Percentiles rank a stretch among this genome's conserved stretches.
These are phyloP conservation scores for Coniochaeta sp. DNA, from an alignment of 2,329 filamentous ascomycete species.

Conservation along the genomic window DNA sequence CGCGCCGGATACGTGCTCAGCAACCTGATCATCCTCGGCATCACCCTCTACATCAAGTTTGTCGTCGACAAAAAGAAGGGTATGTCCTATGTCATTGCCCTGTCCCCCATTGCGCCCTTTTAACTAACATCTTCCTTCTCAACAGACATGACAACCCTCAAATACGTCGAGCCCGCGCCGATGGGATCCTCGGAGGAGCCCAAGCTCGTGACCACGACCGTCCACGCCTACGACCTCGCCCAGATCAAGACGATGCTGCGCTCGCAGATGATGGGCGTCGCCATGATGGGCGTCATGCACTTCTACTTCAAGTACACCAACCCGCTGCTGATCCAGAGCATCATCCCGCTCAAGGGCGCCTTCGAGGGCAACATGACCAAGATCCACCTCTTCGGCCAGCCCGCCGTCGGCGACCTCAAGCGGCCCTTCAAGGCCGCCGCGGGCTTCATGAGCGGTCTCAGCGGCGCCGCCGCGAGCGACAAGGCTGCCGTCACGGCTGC, in stretches of 20 bases:
- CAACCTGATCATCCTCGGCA: slow-evolving; percentile 73
- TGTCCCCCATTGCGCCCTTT: no score
- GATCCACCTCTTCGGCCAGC: slow-evolving; percentile 84
- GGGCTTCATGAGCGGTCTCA: slow-evolving; percentile 76
- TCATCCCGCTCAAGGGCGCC: slow-evolving; percentile 93
- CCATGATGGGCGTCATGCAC: slow-evolving; percentile 99
- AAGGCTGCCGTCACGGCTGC: slow-evolving; percentile 79
- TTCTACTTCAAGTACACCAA: slow-evolving; percentile 99
- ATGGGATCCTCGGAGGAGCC: slow-evolving; percentile 92
- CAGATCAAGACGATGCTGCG: slow-evolving; percentile 85
- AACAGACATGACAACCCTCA: slow-evolving; percentile 92
- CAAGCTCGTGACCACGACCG: slow-evolving; percentile 93
- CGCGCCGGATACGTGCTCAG: slow-evolving; percentile 49
- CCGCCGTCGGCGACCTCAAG: slow-evolving; percentile 85
- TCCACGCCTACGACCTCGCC: slow-evolving; percentile 86
- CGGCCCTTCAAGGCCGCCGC: slow-evolving; percentile 85
- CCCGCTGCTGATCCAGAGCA: slow-evolving; percentile 95
- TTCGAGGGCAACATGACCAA: slow-evolving; percentile 95
- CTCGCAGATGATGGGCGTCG: slow-evolving; percentile 88
- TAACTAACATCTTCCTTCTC: background rate
- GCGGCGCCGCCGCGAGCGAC: slow-evolving; percentile 73
- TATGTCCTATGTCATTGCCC: slow-evolving; percentile 49
- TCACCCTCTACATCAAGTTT: slow-evolving; percentile 80
- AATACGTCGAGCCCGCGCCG: slow-evolving; percentile 93
- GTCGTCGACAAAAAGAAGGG: slow-evolving; percentile 97